Base-by-base conservation (phyloP, 2,329 filamentous ascomycete genomes). In the Sporothrix pseudoabietina region DNA sequence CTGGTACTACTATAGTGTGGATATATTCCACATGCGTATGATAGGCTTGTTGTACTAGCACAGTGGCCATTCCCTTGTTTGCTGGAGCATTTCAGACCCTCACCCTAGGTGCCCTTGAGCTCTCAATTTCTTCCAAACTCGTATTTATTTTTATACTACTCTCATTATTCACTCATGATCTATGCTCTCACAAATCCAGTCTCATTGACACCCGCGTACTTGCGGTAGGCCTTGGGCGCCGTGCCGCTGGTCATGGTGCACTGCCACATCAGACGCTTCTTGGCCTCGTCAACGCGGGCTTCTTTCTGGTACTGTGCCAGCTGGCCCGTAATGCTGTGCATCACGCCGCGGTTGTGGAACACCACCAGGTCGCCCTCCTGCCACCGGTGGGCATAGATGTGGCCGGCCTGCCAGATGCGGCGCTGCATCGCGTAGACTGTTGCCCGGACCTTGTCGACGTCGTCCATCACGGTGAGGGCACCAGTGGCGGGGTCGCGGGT, bases 381-480 rank as follows among this genome's bases (percentile, higher is more conserved):
- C 92, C 92, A 94, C 76, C 94, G 90, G 77, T 94, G 90, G 5
- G 91, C 84, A 79, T 93, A 94, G 10, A 94, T 91, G 75, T 85
- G 84, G 73, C 85, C 80, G 0, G 92, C 91, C 9, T 87, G 87
- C 72, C 73, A 73, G 26, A 74, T 47, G 22, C 44, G 71, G n/a
- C 65, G 65, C 72, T 75, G 74, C 74, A 76, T 59, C 3, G 16
- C 57, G 39, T 75, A 75, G 10, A 75, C 69, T 0, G 65, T 69
- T 0, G 44, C 32, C 19, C 75, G 75, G 6, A 73, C 74, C 47
- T 72, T n/a, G 26, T 73, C 81, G 8, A 76, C 71, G 52, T 76
- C 70, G 47, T 75, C 74, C 39, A 74, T 70, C 2, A 75, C 73
- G 0, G 73, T 57, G 4, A 55, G 44, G 1, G 26, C 35, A 8